Evolutionary conservation across 2,329 filamentous ascomycete species (phyloP).

Genomic region (Cladophialophora exuberans): DNA sequence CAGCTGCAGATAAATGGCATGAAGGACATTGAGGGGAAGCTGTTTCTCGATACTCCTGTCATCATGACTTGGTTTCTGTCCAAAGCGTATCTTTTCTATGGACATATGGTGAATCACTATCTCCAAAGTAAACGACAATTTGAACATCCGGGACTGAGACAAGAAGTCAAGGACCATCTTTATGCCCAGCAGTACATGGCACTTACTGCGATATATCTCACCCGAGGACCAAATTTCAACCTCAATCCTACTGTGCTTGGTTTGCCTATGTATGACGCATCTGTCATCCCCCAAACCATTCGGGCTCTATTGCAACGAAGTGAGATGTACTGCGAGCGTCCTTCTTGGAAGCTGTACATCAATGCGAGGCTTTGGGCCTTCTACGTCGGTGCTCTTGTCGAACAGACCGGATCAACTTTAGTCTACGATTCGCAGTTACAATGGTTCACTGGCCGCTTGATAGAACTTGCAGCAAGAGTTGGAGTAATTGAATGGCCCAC

Average conservation of each 20-base stretch:
- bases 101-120: conserved; percentile 14
- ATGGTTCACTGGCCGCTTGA: neutral
- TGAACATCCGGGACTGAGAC: neutral
- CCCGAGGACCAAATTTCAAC: conserved; percentile 4
- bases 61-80: conserved; percentile 10
- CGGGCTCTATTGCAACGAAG: neutral
- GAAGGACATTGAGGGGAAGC: neutral
- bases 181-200: conserved; percentile 19
- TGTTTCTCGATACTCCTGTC: conserved; percentile 1
- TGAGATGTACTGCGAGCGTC: neutral
- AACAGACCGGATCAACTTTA: neutral
- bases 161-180: conserved; percentile 12
- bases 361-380: conserved; percentile 20
- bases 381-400: conserved; percentile 17
- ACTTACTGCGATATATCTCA: conserved; percentile 14
- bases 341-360: conserved; percentile 6
- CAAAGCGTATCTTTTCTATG: conserved; percentile 9
- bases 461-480: neutral
- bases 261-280: conserved; percentile 14
- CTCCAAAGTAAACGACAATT: neutral
- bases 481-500: neutral
- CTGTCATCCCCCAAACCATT: conserved; percentile 3
- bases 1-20: conserved; percentile 4
- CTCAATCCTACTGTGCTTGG: conserved; percentile 14
- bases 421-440: neutral